Conservation (phyloP, 306 rosid species). For the Cucurbita maxima region DNA sequence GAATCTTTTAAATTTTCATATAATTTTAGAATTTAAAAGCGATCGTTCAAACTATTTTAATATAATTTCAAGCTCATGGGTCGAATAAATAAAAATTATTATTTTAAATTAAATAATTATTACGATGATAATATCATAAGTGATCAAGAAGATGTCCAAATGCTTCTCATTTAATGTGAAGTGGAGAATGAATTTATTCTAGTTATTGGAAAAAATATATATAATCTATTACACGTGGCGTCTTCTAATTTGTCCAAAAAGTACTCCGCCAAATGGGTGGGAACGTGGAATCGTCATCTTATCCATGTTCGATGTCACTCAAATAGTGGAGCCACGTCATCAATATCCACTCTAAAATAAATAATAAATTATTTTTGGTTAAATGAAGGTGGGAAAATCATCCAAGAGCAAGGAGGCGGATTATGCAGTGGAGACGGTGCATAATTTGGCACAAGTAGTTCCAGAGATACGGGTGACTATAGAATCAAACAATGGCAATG, state of each 20-base stretch:
- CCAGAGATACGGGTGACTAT: constrained; percentile 45
- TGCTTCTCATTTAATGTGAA: background rate
- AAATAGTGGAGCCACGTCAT: background rate
- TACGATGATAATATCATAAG: background rate
- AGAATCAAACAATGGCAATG: constrained; percentile 14
- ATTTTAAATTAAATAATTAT: background rate
- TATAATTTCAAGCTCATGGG: too few relatives aligned
- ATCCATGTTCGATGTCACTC: background rate
- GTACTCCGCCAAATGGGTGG: too few relatives aligned
- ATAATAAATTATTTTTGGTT: background rate
- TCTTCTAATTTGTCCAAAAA: background rate
- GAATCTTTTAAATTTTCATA: too few relatives aligned
- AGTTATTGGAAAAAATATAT: background rate
- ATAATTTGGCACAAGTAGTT: constrained; percentile 23
- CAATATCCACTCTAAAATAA: background rate
- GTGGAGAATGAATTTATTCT: background rate
- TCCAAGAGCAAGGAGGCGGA: constrained; percentile 49
- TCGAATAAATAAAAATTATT: too few relatives aligned
- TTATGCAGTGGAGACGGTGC: constrained; percentile 35
- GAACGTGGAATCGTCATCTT: too few relatives aligned
- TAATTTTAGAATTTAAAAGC: too few relatives aligned
- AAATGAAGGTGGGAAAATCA: constrained; percentile 41
- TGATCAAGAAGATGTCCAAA: background rate
- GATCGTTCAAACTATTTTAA: too few relatives aligned
- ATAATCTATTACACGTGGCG: background rate